These are phyloP conservation scores for Mycena belliarum DNA, from an alignment of 768 basidiomycete genomes.

Conservation along the genomic window DNA sequence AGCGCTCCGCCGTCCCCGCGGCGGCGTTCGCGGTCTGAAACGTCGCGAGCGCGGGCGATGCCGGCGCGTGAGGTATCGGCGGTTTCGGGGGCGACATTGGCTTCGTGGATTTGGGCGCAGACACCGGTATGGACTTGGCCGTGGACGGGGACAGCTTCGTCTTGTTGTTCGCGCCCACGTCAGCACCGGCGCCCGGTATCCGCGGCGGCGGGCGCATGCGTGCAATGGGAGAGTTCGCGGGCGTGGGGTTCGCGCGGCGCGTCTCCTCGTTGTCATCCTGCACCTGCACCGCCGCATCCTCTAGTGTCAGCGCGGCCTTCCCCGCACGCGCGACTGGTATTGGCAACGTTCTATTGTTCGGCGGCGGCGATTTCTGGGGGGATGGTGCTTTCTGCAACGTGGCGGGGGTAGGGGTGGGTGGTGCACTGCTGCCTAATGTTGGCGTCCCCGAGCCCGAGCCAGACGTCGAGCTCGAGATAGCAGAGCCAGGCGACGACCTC, in stretches of 20 bases:
- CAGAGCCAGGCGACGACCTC: no score
- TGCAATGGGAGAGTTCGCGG: conserved; percentile 62
- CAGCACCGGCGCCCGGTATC: background rate
- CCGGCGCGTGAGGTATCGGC: background rate
- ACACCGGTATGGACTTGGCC: no score
- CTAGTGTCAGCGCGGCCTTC: background rate
- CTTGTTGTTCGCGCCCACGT: background rate
- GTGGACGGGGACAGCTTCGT: background rate
- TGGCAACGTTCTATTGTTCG: conserved; percentile 17
- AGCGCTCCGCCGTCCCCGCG: background rate
- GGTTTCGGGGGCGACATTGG: background rate
- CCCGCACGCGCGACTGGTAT: conserved; percentile 8
- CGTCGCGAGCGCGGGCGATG: conserved; percentile 14
- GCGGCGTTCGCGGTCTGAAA: conserved; percentile 15
- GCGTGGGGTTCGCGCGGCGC: conserved; percentile 43
- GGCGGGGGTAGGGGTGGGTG: background rate
- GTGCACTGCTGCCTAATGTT: background rate
- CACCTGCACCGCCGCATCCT: background rate
- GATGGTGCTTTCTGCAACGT: no score
- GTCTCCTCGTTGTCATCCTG: background rate
- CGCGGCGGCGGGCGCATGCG: conserved; percentile 11
- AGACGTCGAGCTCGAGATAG: conserved; percentile 1
- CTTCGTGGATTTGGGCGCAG: conserved; percentile 5
- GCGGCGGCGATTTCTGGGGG: no score
- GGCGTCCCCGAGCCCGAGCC: background rate